Evolutionary conservation across 2,329 filamentous ascomycete species (phyloP), one percentile per base, ranked within the genome.

Genomic region (Emmonsiellopsis sp.): DNA sequence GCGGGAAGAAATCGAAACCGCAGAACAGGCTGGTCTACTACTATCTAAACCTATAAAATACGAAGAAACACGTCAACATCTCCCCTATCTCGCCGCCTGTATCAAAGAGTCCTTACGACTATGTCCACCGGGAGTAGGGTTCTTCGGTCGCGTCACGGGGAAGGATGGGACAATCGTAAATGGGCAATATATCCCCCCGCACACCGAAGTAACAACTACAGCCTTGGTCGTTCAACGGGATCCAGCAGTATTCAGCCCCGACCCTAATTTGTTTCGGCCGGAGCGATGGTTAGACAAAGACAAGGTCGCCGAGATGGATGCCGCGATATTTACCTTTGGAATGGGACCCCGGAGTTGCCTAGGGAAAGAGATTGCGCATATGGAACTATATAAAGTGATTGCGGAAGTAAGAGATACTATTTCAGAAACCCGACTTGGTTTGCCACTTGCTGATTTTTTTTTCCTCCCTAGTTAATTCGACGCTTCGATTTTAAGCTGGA

Each of bases 241-340:
- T 56, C 68, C 70, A 5, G 57, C 57, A 5, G 69, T 73, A 1
- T 77, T 67, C 45, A 75, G 74, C 3, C 69, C 74, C 5, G 73
- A 78, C 53, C 68, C 69, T 7, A 67, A 72, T 10, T 67, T 68
- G 6, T 77, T 75, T 57, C 63, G 65, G 20, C 75, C 75, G 0
- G 75, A 78, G 54, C 64, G 75, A 16, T 76, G 76, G 73, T 58
- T 75, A 0, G 69, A 73, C 43, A 71, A 68, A 46, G 15, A 13
- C 34, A 37, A 35, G 13, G 40, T 26, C n/a, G 42, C 44, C 7
- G 47, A 43, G 35, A 54, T 60, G 45, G 58, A 60, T 6, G 51
- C 52, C 10, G 37, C 48, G 2, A 57, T 52, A 47, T 62, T 63
- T 37, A 52, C 51, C 2, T 63, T 62, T 47, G 60, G 61, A 2